These are phyloP conservation scores for Zygoascus sp. DNA, from an alignment of 1,139 yeast genomes.

Conservation along the genomic window DNA sequence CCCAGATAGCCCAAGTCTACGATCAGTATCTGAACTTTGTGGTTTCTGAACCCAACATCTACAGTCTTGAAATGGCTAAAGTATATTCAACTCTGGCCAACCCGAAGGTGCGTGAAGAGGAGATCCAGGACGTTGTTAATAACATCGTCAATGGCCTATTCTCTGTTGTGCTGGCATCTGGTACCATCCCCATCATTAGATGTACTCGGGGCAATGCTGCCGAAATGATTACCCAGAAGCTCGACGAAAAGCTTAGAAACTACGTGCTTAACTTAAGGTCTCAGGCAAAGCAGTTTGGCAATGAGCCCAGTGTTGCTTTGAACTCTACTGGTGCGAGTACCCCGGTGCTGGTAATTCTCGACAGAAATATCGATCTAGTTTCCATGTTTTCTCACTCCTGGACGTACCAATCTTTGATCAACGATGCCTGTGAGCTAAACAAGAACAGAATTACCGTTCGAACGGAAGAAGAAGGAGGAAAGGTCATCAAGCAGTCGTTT, in stretches of 20 bases:
- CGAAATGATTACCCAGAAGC: conserved; percentile 81
- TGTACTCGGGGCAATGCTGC: conserved; percentile 95
- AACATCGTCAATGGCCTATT: conserved; percentile 73
- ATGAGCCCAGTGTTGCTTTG: conserved; percentile 11
- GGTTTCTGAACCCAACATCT: conserved; percentile 88
- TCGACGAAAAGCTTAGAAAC: conserved; percentile 79
- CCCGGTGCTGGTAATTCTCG: conserved; percentile 75
- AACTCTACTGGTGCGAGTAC: conserved; percentile 41
- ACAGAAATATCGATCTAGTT: conserved; percentile 82
- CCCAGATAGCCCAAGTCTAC: conserved; percentile 75
- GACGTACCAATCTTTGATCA: conserved; percentile 95
- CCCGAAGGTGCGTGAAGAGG: conserved; percentile 68
- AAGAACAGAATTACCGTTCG: conserved; percentile 70
- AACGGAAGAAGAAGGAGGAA: conserved; percentile 40
- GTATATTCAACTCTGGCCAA: conserved; percentile 67
- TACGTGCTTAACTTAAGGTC: conserved; percentile 65
- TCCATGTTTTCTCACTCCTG: conserved; percentile 96
- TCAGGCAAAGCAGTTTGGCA: conserved; percentile 32
- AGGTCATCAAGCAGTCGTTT: conserved; percentile 49
- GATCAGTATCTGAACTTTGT: conserved; percentile 91
- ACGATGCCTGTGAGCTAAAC: conserved; percentile 79
- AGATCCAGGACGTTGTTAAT: conserved; percentile 65
- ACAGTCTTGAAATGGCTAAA: conserved; percentile 64
- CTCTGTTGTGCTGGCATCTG: conserved; percentile 72
- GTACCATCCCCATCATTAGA: conserved; percentile 80